phyloP scores from a whole-genome alignment of 2,329 filamentous ascomycete species.

The Colletotrichum brevisporum region DNA sequence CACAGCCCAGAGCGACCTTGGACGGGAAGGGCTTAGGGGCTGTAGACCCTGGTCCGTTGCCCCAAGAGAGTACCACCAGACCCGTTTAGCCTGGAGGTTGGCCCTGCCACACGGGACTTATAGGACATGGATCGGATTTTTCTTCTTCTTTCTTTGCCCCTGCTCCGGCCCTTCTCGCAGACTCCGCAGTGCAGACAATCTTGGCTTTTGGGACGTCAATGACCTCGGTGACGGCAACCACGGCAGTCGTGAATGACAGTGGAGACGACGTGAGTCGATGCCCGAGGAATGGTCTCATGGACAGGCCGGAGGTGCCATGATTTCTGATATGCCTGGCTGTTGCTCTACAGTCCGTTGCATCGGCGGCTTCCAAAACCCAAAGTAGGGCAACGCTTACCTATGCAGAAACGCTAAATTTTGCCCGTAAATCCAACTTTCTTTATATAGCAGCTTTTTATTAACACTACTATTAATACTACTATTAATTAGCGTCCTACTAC shows the following conservation, averaged over 20 bases:
- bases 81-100: conserved; percentile 19
- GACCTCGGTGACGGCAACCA: conserved; percentile 10
- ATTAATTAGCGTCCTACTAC: too few species aligned
- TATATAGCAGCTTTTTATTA: too few species aligned
- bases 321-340: background rate
- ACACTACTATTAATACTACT: too few species aligned
- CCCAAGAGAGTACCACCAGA: conserved; percentile 23
- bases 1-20: background rate
- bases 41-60: conserved; percentile 17
- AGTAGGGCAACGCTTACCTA: too few species aligned
- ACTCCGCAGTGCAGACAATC: conserved; percentile 8
- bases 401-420: too few species aligned
- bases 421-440: too few species aligned
- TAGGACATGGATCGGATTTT: conserved; percentile 30
- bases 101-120: conserved; percentile 23
- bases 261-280: conserved; percentile 11
- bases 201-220: conserved; percentile 7
- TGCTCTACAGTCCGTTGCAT: too few species aligned
- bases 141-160: background rate
- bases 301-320: background rate
- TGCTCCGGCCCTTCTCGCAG: conserved; percentile 21
- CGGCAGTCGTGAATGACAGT: conserved; percentile 12
- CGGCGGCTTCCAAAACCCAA: too few species aligned
- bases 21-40: conserved; percentile 3
- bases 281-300: background rate